These are phyloP conservation scores for Backusella mclennaniae DNA, from an alignment of 192 early-diverging fungal genomes.

Conservation along the genomic window DNA sequence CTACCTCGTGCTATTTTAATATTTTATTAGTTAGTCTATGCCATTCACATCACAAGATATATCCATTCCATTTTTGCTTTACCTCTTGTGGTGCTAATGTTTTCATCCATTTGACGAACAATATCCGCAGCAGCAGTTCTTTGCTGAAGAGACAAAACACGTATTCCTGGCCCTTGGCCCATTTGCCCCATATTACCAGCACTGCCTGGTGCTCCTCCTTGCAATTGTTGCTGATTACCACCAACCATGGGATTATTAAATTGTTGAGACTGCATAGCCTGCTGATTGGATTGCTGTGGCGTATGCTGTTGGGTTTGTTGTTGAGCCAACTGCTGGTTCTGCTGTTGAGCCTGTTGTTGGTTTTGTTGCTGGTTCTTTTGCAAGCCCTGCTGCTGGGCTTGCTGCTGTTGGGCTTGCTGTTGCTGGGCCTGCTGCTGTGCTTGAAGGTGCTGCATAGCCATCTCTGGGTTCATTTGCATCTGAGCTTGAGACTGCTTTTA, in stretches of 20 bases:
- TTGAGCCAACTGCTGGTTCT: not conserved
- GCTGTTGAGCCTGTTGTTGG: not conserved
- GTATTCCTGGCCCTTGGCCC: not conserved
- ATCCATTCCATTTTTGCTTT: constrained; percentile 17
- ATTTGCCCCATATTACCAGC: not conserved
- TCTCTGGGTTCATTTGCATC: not conserved
- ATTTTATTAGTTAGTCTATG: not conserved
- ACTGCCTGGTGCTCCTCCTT: not conserved
- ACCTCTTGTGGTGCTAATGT: constrained; percentile 43
- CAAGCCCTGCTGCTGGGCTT: constrained; percentile 3
- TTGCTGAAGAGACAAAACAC: constrained; percentile 16
- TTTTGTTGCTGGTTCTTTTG: not conserved
- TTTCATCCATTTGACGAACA: constrained; percentile 41
- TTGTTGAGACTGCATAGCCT: not conserved
- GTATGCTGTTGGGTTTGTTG: constrained; percentile 11
- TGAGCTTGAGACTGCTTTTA: not conserved
- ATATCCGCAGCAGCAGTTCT: constrained; percentile 31
- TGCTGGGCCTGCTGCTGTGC: not conserved
- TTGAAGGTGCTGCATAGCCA: constrained; percentile 8
- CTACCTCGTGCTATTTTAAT: not conserved
- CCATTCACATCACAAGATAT: too few relatives aligned
- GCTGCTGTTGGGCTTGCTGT: not conserved
- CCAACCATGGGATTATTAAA: constrained; percentile 7
- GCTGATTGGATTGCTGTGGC: constrained; percentile 15
- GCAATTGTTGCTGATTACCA: constrained; percentile 16